Base-by-base conservation (phyloP, 768 basidiomycete species). In the Mycena galericulata region DNA sequence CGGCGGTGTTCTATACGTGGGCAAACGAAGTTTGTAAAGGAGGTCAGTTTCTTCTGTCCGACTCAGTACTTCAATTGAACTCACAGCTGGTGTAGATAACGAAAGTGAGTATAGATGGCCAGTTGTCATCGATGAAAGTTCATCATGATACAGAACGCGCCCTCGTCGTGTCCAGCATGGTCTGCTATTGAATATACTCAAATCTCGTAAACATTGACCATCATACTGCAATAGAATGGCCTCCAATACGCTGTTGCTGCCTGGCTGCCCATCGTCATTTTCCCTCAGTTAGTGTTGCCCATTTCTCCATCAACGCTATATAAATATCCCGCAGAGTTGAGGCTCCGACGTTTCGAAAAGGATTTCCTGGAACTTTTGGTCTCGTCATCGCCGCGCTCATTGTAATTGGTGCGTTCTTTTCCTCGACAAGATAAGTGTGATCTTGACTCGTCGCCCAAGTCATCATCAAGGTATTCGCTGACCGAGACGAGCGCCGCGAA, bases 191-290 rank as follows among this genome's bases (percentile, higher is more conserved):
- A 49, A 22, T 18, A 50, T 41, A 58, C 1, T 50, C 20, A 15
- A 11, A 29, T 36, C 6, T 47, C 20, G 20, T 4, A 38, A n/a
- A 17, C n/a, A 20, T 27, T 46, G 22, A 50, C n/a, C 24, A 11
- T n/a, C n/a, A n/a, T n/a, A n/a, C 11, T 4, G 1, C 40, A 1
- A 57, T 45, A 69, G 67, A 76, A 76, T 34, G 75, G 74, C 27
- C 47, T 76, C 3, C 75, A 76, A 55, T 76, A 75, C 43, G 67
- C 74, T n/a, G 75, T 76, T 1, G 68, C 72, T 17, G 75, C 74
- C 15, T 76, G 74, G 74, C 50, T 76, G 14, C 75, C 75, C 27
- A 76, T 76, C 38, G 73, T 76, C 10, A 76, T 76, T 15, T 76
- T 76, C 55, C 75, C 75, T 53, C 75, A 76, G 71, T 74, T 27